Evolutionary conservation across 345 rosid genomes (phyloP).

Genomic region (Arabis hirsuta): DNA sequence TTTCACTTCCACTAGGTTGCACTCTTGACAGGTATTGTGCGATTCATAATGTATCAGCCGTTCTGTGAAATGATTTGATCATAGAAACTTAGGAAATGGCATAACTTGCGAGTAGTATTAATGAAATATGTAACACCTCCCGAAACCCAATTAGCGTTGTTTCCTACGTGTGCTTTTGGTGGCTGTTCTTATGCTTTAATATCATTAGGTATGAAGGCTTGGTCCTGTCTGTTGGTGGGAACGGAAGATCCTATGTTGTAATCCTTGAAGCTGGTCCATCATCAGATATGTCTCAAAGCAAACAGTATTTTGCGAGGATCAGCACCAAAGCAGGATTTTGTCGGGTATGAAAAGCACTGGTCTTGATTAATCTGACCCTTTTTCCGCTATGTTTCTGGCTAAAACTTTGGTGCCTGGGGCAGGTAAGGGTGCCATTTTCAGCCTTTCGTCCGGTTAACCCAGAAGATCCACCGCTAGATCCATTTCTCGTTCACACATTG

Average conservation of each 20-base stretch:
- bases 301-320: slow-evolving; percentile 85
- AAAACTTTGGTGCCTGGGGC: slow-evolving; percentile 44
- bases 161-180: background rate
- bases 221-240: slow-evolving; percentile 94
- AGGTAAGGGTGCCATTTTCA: slow-evolving; percentile 96
- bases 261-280: slow-evolving; percentile 98
- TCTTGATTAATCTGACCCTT: background rate
- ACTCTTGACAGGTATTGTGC: slow-evolving; percentile 83
- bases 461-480: slow-evolving; percentile 93
- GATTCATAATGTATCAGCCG: background rate
- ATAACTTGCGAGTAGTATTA: background rate
- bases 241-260: slow-evolving; percentile 88
- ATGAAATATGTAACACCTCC: background rate
- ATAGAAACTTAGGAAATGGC: slow-evolving; percentile 17
- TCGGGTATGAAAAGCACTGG: slow-evolving; percentile 57
- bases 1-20: slow-evolving; percentile 76
- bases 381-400: background rate
- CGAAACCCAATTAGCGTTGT: background rate
- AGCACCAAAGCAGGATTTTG: slow-evolving; percentile 92
- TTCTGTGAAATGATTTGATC: slow-evolving; percentile 10
- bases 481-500: slow-evolving; percentile 89
- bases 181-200: slow-evolving; percentile 18
- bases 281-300: slow-evolving; percentile 83
- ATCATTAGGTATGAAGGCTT: slow-evolving; percentile 80
- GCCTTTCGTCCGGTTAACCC: slow-evolving; percentile 93